Conservation (phyloP, 2,329 filamentous ascomycete species). For the Cordyceps militaris region DNA sequence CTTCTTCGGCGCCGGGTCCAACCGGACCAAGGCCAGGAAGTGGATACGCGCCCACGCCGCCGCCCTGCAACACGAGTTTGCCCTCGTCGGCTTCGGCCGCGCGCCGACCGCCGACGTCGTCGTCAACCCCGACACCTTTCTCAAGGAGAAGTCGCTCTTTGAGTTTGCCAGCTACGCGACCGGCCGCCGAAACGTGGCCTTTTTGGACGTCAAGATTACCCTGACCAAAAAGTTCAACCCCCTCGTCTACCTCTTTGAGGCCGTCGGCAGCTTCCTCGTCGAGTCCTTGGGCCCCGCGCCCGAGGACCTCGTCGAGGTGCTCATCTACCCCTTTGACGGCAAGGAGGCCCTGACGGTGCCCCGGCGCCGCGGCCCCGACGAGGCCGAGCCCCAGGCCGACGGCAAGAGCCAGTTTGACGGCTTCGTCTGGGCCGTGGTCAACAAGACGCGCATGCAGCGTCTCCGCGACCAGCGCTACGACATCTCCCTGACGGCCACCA, state of each 20-base stretch:
- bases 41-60: slow-evolving; percentile 75
- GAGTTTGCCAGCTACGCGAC: slow-evolving; percentile 85
- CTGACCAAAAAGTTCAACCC: slow-evolving; percentile 87
- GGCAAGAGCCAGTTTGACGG: slow-evolving; percentile 69
- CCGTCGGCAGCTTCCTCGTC: slow-evolving; percentile 65
- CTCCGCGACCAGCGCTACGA: slow-evolving; percentile 92
- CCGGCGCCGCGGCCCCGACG: slow-evolving; percentile 50
- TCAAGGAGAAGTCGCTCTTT: slow-evolving; percentile 82
- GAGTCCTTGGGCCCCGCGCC: slow-evolving; percentile 64
- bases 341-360: slow-evolving; percentile 76
- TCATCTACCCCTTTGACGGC: slow-evolving; percentile 84
- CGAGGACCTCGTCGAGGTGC: slow-evolving; percentile 66
- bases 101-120: slow-evolving; percentile 41
- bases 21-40: slow-evolving; percentile 69
- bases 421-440: slow-evolving; percentile 91
- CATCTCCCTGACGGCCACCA: slow-evolving; percentile 83
- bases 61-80: slow-evolving; percentile 72
- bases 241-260: slow-evolving; percentile 53
- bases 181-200: slow-evolving; percentile 87
- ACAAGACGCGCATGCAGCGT: slow-evolving; percentile 89
- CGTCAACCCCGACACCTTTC: slow-evolving; percentile 37
- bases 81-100: slow-evolving; percentile 72
- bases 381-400: slow-evolving; percentile 38
- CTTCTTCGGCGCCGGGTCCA: slow-evolving; percentile 70
- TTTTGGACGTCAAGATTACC: slow-evolving; percentile 76